Evolutionary conservation across 2,329 filamentous ascomycete genomes (phyloP), one percentile per base, ranked within the genome.

Genomic region (Pseudocercospora fuligena): DNA sequence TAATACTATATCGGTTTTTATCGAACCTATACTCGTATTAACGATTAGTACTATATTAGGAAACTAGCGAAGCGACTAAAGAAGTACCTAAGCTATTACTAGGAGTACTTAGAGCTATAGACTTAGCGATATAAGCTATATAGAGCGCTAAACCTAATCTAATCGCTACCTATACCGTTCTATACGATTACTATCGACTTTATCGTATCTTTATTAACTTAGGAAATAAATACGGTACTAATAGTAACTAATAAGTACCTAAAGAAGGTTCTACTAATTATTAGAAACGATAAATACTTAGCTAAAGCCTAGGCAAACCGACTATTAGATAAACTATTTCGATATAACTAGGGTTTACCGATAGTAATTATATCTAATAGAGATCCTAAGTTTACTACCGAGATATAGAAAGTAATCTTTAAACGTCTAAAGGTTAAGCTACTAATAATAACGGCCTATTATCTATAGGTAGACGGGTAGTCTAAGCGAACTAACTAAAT

Each of bases 401-500:
- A 51, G 14, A 53, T 65, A 3, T 66, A 47, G 31, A 57, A 40
- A 9, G 23, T 16, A 3, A 27, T 63, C 5, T 60, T 66, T 29
- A 46, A 49, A 4, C 8, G 21, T 3, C 25, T 63, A 36, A 27
- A 46, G 8, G 36, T 43, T 8, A 62, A 57, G 19, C 36, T 59
- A 25, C 31, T 66, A 51, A 57, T 33, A 12, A 62, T 40, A 1
- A 66, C 43, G 1, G 33, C 49, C 1, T 66, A 66, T n/a, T 63
- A 66, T 27, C 60, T 29, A 14, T 59, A 66, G 40, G 62, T 16
- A 3, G 49, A 66, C 23, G 21, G 60, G 0, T 46, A 66, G 25
- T 60, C 27, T 25, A 51, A 66, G 19, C n/a, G 47, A 9, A 66
- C 54, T 2, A 66, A 66, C 36, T 54, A 66, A 21, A 66, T 40